Evolutionary conservation across 306 rosid genomes (phyloP), one percentile per base, ranked within the genome.

Genomic region (Canavalia gladiata): DNA sequence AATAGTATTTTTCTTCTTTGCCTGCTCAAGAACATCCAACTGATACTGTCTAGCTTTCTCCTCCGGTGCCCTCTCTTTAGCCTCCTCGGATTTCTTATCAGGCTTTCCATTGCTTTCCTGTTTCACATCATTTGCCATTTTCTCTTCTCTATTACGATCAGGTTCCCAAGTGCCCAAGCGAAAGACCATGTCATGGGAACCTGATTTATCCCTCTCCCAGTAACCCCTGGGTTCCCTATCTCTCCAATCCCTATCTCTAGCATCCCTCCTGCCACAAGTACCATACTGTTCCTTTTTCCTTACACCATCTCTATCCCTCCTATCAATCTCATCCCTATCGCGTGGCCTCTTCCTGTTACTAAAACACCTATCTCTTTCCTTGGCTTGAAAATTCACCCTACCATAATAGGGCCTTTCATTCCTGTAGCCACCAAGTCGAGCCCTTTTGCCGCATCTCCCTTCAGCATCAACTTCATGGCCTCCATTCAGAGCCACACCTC

Each of bases 1-100:
- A 76, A 93, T 95, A 18, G 98, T 93, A 68, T 95, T 95, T 71
- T 62, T 92, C 76, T 74, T 82, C 97, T 93, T 95, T 28, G 99
- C 98, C 86, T 95, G 98, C 43, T 93, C 97, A 50, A 95, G 99
- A 81, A 95, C 99, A 87, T 95, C 99, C 87, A 95, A 85, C 79
- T 95, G 99, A 85, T 95, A 95, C 78, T 92, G 90, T n/a, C 99
- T 90, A 42, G 93, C 99, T 35, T 87, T 83, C 76, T 95, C 99
- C 91, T 93, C 91, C 0, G 96, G 97, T 70, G 80, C 37, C 84
- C 66, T 91, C 57, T 81, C 94, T 87, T 84, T 92, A 64, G 79
- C 73, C 84, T 86, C 94, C 78, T 87, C 92, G 0, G 81, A 55
- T 59, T 84, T 88, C 70, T 68, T 78, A 74, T 88, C 92, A 66